Percentiles rank a stretch among this genome's conserved stretches.
phyloP scores from a whole-genome alignment of 805 yeast genomes.

The Starmerella geochares region DNA sequence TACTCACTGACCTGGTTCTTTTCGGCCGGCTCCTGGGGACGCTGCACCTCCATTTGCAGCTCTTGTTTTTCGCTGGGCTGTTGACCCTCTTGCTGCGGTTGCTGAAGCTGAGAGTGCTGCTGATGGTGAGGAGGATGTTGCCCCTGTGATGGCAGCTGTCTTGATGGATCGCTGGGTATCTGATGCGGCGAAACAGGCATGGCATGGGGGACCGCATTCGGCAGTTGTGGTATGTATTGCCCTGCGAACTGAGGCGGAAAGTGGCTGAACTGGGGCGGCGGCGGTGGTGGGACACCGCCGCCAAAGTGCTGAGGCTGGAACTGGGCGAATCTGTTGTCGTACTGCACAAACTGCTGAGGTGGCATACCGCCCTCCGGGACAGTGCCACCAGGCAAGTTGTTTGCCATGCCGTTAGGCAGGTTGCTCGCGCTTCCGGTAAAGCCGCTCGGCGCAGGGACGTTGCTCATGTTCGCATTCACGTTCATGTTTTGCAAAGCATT shows the following conservation, averaged over 20 bases:
- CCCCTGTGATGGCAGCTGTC: neutral
- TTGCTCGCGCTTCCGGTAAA: neutral
- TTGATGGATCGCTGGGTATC: neutral
- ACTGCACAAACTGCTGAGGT: constrained; percentile 3
- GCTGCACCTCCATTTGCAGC: neutral
- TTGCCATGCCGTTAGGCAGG: neutral
- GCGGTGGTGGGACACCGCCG: neutral
- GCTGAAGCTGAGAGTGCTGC: constrained; percentile 1
- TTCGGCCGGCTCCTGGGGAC: neutral
- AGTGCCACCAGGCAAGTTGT: neutral
- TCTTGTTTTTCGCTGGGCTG: neutral
- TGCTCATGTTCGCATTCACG: neutral
- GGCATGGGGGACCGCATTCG: neutral
- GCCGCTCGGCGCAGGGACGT: neutral
- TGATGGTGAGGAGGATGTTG: neutral
- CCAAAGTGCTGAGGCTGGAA: neutral
- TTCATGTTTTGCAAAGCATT: neutral
- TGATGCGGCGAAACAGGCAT: neutral
- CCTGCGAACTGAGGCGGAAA: neutral
- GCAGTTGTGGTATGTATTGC: constrained; percentile 1
- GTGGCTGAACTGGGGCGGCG: neutral
- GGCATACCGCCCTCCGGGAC: neutral
- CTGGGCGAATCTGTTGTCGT: neutral
- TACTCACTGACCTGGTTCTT: neutral
- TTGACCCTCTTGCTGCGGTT: neutral